These are phyloP conservation scores for Hevea brasiliensis DNA, from an alignment of 345 rosid genomes.

Conservation along the genomic window DNA sequence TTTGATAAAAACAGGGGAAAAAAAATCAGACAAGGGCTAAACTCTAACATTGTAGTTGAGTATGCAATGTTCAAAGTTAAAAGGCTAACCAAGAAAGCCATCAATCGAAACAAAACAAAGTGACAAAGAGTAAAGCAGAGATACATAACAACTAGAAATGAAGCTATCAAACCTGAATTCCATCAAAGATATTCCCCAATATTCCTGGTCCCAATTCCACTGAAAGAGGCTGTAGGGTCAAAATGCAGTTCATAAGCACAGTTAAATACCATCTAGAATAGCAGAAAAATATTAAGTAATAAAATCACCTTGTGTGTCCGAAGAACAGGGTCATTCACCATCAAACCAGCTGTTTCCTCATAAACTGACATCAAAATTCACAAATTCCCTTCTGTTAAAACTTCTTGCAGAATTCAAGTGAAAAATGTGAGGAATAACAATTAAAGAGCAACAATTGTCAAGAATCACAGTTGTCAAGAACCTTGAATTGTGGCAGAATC, in stretches of 20 bases:
- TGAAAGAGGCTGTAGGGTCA: conserved; percentile 80
- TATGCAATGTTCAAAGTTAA: conserved; percentile 13
- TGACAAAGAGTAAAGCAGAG: neutral
- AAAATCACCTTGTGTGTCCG: conserved; percentile 77
- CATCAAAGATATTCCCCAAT: conserved; percentile 95
- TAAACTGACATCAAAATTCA: conserved; percentile 59
- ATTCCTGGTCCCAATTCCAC: conserved; percentile 99
- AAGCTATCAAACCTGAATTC: conserved; percentile 76
- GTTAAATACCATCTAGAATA: neutral
- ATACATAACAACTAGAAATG: neutral
- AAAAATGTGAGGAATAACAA: neutral
- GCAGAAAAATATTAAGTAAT: neutral
- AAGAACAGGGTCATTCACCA: conserved; percentile 91
- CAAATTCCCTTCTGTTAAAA: neutral
- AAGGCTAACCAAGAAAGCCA: neutral
- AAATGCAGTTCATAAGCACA: conserved; percentile 17
- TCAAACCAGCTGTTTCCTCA: conserved; percentile 96
- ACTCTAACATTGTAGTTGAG: neutral
- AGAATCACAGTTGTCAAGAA: conserved; percentile 16
- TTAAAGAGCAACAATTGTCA: neutral
- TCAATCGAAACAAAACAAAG: neutral
- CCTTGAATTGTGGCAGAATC: conserved; percentile 99
- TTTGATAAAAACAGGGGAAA: conserved; percentile 3
- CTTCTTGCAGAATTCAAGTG: neutral
- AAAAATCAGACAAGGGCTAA: conserved; percentile 14